phyloP scores from a whole-genome alignment of 345 rosid genomes.

The Dimocarpus longan region DNA sequence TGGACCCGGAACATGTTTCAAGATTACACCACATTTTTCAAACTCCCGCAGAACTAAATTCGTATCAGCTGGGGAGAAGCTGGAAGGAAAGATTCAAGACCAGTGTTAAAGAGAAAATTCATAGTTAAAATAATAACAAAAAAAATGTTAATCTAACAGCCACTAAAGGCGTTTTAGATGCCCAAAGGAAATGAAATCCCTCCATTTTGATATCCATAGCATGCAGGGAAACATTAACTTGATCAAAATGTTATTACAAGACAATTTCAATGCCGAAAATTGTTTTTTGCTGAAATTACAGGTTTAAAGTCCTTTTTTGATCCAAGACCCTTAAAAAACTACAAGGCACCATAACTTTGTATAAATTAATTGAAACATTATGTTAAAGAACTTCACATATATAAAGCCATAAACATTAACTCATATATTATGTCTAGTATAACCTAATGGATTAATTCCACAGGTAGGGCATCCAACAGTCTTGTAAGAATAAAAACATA shows the following conservation, averaged over 20 bases:
- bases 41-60: conserved; percentile 89
- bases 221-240: background rate
- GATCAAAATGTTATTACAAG: background rate
- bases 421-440: background rate
- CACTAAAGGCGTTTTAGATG: background rate
- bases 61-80: conserved; percentile 88
- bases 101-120: background rate
- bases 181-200: background rate
- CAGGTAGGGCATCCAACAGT: background rate
- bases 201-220: background rate
- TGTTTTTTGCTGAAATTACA: background rate
- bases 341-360: background rate
- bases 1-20: conserved; percentile 96
- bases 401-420: background rate
- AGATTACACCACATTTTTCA: conserved; percentile 85
- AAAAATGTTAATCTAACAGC: background rate
- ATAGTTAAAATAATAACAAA: background rate
- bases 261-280: conserved; percentile 5
- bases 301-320: background rate
- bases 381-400: background rate
- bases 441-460: background rate
- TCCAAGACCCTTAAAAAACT: background rate
- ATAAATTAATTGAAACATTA: background rate
- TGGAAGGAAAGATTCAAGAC: conserved; percentile 34
- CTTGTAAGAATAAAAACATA: background rate